Evolutionary conservation across 164 flowering plant genomes (phyloP), one percentile per base, ranked within the genome.

Genomic region (Cinnamomum chago): DNA sequence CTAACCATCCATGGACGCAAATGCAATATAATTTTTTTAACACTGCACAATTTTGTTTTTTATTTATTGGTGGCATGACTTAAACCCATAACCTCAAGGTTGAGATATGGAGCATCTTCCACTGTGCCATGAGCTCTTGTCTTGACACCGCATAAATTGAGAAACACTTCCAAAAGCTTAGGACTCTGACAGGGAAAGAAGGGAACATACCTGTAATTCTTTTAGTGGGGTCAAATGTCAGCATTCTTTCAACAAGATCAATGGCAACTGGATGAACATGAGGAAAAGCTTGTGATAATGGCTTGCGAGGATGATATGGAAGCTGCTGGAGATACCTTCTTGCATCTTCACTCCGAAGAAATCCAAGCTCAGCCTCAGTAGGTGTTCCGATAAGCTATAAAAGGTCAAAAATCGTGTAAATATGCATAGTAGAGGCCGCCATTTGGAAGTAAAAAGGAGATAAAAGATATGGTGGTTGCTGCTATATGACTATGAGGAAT

Each of bases 331-430:
- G 84, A 70, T 87, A 95, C 80, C 92, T 87, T 79, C 77, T 90
- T 20, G 94, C 93, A 73, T 90, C 93, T 69, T 95, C 96, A 76
- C 81, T 95, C 23, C 79, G 79, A 28, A 89, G 82, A 80, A 90
- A 95, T 68, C 83, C 91, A 52, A 93, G 88, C 71, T 95, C 98
- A 65, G 99, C 69, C 40, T 93, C 97, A n/a, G 82, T 82, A 4
- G 99, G 99, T 71, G 98, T 88, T 30, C 99, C 99, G 72, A 95
- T 88, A 67, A 95, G 92, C 99, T 95, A 67, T 14, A 67, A 24
- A 72, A 75, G 17, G 50, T 20, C 52, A 65, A 68, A 40, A 71
- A 76, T 51, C 35, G 68, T n/a, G 52, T 75, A 62, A 76, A 76
- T 20, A 68, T 67, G 50, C 7, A n/a, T 4, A 76, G 58, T 66